Conservation (phyloP, 306 rosid genomes). For the Glycine tomentella region DNA sequence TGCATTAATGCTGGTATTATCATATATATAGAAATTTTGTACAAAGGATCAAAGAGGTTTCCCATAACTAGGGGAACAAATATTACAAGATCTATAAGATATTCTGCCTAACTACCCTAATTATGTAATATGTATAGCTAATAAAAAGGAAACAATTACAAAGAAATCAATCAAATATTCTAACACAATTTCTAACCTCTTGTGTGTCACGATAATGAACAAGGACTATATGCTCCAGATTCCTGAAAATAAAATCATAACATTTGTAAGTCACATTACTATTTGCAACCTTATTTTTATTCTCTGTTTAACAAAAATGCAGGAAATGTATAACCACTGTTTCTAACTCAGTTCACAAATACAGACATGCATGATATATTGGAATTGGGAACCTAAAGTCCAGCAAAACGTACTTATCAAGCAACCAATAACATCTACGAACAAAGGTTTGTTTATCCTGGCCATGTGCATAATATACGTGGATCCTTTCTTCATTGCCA, state of each 20-base stretch:
- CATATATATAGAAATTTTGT: background rate
- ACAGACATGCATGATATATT: constrained; percentile 1
- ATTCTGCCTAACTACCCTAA: background rate
- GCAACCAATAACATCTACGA: constrained; percentile 97
- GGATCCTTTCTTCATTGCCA: constrained; percentile 94
- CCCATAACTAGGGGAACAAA: background rate
- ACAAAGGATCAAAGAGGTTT: background rate
- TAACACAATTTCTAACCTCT: constrained; percentile 60
- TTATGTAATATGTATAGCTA: background rate
- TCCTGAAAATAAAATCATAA: constrained; percentile 73
- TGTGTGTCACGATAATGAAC: constrained; percentile 98
- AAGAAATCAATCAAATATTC: background rate
- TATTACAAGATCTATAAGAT: background rate
- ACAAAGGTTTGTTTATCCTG: constrained; percentile 80
- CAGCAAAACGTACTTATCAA: constrained; percentile 83
- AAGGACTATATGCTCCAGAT: constrained; percentile 89
- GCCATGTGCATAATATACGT: constrained; percentile 95
- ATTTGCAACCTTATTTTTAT: constrained; percentile 6
- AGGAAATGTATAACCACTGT: constrained; percentile 29
- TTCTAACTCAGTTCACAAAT: constrained; percentile 36
- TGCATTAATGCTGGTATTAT: no score
- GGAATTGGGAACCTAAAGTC: constrained; percentile 39
- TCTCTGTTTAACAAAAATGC: constrained; percentile 16
- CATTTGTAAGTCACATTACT: constrained; percentile 36
- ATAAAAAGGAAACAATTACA: background rate